These are phyloP conservation scores for Hemileccinum rubropunctum DNA, from an alignment of 768 basidiomycete genomes.

Conservation along the genomic window DNA sequence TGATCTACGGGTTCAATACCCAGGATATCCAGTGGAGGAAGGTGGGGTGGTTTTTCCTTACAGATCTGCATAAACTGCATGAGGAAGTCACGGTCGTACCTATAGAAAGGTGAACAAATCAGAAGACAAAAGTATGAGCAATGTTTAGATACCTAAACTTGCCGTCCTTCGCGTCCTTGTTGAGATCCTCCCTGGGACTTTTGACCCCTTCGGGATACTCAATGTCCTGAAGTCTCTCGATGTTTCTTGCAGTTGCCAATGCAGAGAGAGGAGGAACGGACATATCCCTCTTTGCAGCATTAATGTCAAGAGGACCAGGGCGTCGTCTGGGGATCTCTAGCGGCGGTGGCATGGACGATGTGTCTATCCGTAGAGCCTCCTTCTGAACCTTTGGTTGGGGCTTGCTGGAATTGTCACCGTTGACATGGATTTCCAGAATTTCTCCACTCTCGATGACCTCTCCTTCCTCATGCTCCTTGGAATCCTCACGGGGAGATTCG, in stretches of 20 bases:
- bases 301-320: constrained; percentile 74
- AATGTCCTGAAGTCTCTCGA: constrained; percentile 76
- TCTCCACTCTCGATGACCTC: constrained; percentile 35
- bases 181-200: constrained; percentile 84
- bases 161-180: constrained; percentile 77
- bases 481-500: constrained; percentile 42
- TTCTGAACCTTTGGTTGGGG: constrained; percentile 33
- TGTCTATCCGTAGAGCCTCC: constrained; percentile 65
- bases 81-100: constrained; percentile 97
- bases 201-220: constrained; percentile 80
- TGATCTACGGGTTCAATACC: constrained; percentile 81
- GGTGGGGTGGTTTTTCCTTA: constrained; percentile 89
- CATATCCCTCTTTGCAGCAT: constrained; percentile 43
- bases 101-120: constrained; percentile 28
- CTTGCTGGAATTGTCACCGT: constrained; percentile 43
- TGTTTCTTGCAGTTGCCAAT: constrained; percentile 78
- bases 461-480: constrained; percentile 42
- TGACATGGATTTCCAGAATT: constrained; percentile 20
- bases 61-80: constrained; percentile 95
- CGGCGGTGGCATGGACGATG: constrained; percentile 42
- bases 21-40: constrained; percentile 87
- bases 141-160: constrained; percentile 71
- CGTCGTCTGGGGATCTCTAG: constrained; percentile 44
- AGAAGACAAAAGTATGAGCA: neutral
- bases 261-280: constrained; percentile 47